phyloP scores from a whole-genome alignment of 129 eudicot genomes.

The Dittrichia graveolens region DNA sequence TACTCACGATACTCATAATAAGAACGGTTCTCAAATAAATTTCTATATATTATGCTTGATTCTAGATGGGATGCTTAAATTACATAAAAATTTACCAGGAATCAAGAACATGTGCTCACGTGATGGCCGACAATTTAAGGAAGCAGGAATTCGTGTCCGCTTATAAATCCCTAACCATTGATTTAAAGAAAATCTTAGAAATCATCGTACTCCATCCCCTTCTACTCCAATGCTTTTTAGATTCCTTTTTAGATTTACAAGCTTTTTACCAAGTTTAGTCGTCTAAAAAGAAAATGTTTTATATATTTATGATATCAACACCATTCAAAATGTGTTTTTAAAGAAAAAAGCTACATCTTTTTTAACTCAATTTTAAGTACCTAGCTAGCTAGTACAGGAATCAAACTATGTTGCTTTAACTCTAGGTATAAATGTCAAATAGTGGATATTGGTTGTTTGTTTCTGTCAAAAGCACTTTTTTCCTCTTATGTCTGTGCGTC shows the following conservation, averaged over 20 bases:
- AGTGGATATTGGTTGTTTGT: no score
- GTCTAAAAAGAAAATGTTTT: no score
- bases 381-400: background rate
- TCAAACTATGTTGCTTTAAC: no score
- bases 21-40: no score
- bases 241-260: slow-evolving; percentile 15
- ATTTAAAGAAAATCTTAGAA: background rate
- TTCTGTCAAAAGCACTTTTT: no score
- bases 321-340: background rate
- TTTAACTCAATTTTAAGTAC: background rate
- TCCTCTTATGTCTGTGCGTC: no score
- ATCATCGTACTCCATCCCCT: background rate
- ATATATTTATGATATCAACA: background rate
- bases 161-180: background rate
- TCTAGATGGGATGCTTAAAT: background rate
- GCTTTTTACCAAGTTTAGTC: background rate
- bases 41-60: no score
- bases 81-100: background rate
- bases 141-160: background rate
- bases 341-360: background rate
- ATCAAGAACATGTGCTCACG: slow-evolving; percentile 16
- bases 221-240: slow-evolving; percentile 26
- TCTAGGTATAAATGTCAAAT: no score
- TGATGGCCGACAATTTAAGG: slow-evolving; percentile 10
- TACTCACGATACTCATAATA: no score